These are phyloP conservation scores for Aspergillus ochraceoroseus DNA, from an alignment of 2,329 filamentous ascomycete genomes.

Conservation along the genomic window DNA sequence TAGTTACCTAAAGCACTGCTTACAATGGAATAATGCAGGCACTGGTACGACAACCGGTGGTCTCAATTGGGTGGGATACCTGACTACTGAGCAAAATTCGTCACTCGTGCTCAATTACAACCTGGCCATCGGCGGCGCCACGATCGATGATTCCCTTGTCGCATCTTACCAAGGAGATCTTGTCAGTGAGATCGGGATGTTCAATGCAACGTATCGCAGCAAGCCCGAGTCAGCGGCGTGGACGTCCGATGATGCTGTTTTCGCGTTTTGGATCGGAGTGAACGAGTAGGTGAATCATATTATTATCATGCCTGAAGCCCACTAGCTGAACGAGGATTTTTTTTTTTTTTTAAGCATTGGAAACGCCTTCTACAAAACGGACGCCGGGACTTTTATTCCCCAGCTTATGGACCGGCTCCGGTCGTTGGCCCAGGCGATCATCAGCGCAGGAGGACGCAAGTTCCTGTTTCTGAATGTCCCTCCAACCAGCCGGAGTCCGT, in stretches of 20 bases:
- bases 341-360: too few relatives aligned
- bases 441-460: slow-evolving; percentile 48
- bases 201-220: slow-evolving; percentile 39
- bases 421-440: slow-evolving; percentile 45
- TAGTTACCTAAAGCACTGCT: not conserved
- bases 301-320: too few relatives aligned
- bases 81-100: slow-evolving; percentile 47
- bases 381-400: slow-evolving; percentile 29
- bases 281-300: too few relatives aligned
- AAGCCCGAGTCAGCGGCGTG: slow-evolving; percentile 28
- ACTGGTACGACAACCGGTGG: slow-evolving; percentile 49
- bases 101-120: slow-evolving; percentile 51
- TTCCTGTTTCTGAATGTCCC: slow-evolving; percentile 58
- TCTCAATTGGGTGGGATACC: slow-evolving; percentile 50
- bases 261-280: slow-evolving; percentile 35
- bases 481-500: slow-evolving; percentile 35
- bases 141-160: slow-evolving; percentile 51
- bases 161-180: slow-evolving; percentile 51
- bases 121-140: slow-evolving; percentile 53
- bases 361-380: slow-evolving; percentile 29
- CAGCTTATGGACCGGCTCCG: slow-evolving; percentile 46
- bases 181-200: slow-evolving; percentile 45
- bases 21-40: slow-evolving; percentile 38
- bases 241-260: slow-evolving; percentile 25
- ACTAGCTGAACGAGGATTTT: too few relatives aligned